Percentiles rank a stretch among this genome's conserved stretches.
Conservation (phyloP, 2,329 filamentous ascomycete species). For the Curvularia hawaiiensis region DNA sequence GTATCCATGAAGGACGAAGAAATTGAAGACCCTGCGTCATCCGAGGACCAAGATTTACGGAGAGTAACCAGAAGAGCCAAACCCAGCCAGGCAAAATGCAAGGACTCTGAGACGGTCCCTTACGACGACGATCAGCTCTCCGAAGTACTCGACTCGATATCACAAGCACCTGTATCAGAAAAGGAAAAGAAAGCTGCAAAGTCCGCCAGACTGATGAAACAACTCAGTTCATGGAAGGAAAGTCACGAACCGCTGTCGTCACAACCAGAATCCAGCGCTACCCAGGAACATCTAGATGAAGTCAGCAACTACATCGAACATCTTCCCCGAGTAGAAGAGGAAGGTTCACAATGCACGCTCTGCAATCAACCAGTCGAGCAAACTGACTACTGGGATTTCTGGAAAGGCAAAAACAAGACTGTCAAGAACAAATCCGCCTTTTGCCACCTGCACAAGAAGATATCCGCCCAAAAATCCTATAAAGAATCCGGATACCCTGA, state of each 20-base stretch:
- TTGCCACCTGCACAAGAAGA: conserved; percentile 44
- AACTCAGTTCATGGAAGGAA: conserved; percentile 25
- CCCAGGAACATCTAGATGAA: conserved; percentile 21
- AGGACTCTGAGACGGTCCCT: not conserved
- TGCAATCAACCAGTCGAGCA: conserved; percentile 66
- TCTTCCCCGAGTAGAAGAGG: conserved; percentile 23
- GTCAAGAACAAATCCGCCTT: conserved; percentile 60
- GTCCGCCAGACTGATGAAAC: conserved; percentile 19
- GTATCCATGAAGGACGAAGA: conserved; percentile 11
- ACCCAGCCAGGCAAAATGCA: not conserved
- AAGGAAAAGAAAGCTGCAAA: conserved; percentile 10
- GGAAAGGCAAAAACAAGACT: conserved; percentile 26
- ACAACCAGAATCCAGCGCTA: conserved; percentile 24
- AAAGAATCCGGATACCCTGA: conserved; percentile 66
- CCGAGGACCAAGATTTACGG: conserved; percentile 13
- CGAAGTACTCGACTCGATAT: conserved; percentile 2
- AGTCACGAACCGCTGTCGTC: conserved; percentile 20
- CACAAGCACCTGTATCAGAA: not conserved
- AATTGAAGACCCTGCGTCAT: not conserved
- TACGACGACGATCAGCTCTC: conserved; percentile 9
- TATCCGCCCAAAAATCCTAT: conserved; percentile 50
- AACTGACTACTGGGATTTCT: conserved; percentile 57
- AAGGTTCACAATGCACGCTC: conserved; percentile 62
- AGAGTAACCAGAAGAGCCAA: conserved; percentile 10
- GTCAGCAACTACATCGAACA: conserved; percentile 25